Conservation (phyloP, 2,329 filamentous ascomycete species). For the Blastomyces parvus region DNA sequence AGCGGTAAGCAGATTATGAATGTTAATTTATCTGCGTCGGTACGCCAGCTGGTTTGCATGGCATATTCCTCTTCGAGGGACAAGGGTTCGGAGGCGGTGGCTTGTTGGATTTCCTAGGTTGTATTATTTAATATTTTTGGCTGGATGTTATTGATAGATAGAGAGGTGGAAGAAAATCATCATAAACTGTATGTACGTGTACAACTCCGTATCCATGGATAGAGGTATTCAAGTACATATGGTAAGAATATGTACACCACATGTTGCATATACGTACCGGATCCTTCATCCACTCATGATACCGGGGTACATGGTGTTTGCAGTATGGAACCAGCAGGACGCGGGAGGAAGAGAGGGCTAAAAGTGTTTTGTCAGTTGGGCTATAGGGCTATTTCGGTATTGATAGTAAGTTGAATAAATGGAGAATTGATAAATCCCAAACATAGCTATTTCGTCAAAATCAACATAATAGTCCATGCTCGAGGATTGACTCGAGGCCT, state of each 20-base stretch:
- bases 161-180: no score
- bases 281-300: slow-evolving; percentile 90
- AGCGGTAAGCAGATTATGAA: slow-evolving; percentile 67
- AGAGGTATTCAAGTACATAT: neutral
- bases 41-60: slow-evolving; percentile 84
- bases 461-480: neutral
- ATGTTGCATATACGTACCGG: slow-evolving; percentile 37
- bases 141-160: no score
- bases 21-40: slow-evolving; percentile 75
- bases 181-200: neutral
- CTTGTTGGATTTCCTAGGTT: slow-evolving; percentile 60
- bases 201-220: no score
- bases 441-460: neutral
- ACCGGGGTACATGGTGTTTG: slow-evolving; percentile 66
- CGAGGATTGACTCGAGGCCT: neutral
- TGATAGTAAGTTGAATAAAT: neutral
- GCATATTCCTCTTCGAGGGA: slow-evolving; percentile 72
- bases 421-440: neutral
- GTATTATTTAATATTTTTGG: slow-evolving; percentile 6
- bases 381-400: neutral
- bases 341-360: slow-evolving; percentile 57
- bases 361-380: neutral
- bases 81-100: slow-evolving; percentile 80
- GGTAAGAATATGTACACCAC: neutral
- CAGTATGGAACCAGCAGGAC: slow-evolving; percentile 78